Conservation (phyloP, 208 protist species). For the Strigomonas culicis region DNA sequence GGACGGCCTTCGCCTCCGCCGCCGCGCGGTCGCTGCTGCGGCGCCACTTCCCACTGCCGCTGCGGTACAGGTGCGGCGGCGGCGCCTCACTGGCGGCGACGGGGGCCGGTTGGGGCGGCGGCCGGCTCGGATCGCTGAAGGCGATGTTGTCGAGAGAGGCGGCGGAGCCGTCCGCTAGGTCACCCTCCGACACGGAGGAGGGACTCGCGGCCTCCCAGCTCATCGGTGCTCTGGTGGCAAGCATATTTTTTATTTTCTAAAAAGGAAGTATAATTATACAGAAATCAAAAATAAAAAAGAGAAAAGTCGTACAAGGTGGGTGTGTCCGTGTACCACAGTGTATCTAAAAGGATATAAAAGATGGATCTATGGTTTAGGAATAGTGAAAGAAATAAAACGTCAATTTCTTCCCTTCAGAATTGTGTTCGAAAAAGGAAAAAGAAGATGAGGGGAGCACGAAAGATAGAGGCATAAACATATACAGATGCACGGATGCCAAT, state of each 20-base stretch:
- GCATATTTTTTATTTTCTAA: background rate
- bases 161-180: too few species aligned
- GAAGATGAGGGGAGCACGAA: background rate
- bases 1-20: background rate
- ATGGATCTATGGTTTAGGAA: background rate
- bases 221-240: background rate
- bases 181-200: too few species aligned
- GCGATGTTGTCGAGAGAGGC: slow-evolving; percentile 2
- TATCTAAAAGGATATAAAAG: background rate
- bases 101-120: too few species aligned
- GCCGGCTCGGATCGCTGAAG: too few species aligned
- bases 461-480: background rate
- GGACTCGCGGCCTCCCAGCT: too few species aligned
- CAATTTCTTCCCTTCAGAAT: too few species aligned
- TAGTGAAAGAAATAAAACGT: background rate
- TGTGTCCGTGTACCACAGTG: too few species aligned
- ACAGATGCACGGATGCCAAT: background rate
- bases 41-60: too few species aligned
- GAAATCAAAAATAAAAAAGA: slow-evolving; percentile 17
- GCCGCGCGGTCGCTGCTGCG: background rate
- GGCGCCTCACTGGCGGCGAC: too few species aligned
- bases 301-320: background rate
- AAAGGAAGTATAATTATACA: too few species aligned
- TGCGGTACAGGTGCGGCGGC: too few species aligned
- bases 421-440: background rate